phyloP scores from a whole-genome alignment of 768 basidiomycete genomes.

The Boletus bicolor region DNA sequence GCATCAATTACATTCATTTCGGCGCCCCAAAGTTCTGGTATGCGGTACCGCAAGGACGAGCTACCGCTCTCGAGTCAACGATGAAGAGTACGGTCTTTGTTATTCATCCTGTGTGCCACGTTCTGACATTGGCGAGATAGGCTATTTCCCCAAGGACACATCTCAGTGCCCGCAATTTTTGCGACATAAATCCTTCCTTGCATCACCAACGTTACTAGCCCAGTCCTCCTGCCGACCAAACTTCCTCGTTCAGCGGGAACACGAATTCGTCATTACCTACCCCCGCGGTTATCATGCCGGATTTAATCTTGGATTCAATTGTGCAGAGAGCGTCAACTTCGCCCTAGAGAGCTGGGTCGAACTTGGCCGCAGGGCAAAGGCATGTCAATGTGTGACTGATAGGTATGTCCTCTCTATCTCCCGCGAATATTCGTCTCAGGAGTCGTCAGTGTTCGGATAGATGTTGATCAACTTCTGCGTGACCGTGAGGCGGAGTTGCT shows the following conservation, averaged over 20 bases:
- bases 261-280: slow-evolving; percentile 96
- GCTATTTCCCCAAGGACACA: slow-evolving; percentile 86
- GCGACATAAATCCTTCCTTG: slow-evolving; percentile 94
- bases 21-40: slow-evolving; percentile 99
- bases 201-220: slow-evolving; percentile 79
- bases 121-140: slow-evolving; percentile 36
- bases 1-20: slow-evolving; percentile 98
- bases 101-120: background rate
- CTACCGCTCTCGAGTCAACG: slow-evolving; percentile 77
- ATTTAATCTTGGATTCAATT: slow-evolving; percentile 95
- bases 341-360: slow-evolving; percentile 94
- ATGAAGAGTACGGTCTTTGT: slow-evolving; percentile 66
- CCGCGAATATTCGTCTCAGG: slow-evolving; percentile 4
- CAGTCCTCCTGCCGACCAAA: slow-evolving; percentile 82
- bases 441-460: slow-evolving; percentile 75
- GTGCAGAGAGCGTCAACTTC: slow-evolving; percentile 96
- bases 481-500: slow-evolving; percentile 56
- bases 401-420: slow-evolving; percentile 45
- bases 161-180: slow-evolving; percentile 89
- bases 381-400: slow-evolving; percentile 68
- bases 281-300: slow-evolving; percentile 96
- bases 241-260: slow-evolving; percentile 83
- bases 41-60: slow-evolving; percentile 84
- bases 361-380: slow-evolving; percentile 75
- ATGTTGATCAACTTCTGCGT: slow-evolving; percentile 80